These are phyloP conservation scores for Allium fistulosum DNA, from an alignment of 106 monocot genomes.

Conservation along the genomic window DNA sequence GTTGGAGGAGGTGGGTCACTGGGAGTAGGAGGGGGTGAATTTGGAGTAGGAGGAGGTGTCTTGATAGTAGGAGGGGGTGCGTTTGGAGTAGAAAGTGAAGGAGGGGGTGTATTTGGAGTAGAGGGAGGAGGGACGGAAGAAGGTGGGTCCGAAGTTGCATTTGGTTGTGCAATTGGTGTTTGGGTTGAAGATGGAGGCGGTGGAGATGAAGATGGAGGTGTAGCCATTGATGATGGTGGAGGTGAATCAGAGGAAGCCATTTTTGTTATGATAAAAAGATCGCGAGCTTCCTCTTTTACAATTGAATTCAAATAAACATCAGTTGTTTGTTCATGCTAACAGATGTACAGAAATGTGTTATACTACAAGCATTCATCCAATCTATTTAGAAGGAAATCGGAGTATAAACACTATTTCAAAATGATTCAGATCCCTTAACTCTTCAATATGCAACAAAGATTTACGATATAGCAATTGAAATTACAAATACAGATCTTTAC, in stretches of 20 bases:
- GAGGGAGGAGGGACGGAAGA: constrained; percentile 19
- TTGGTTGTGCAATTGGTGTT: not conserved
- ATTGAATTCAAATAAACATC: not conserved
- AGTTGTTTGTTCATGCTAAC: too few species aligned
- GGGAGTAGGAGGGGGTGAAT: not conserved
- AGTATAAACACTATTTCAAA: too few species aligned
- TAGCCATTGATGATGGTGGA: not conserved
- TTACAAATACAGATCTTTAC: too few species aligned
- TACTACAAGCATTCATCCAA: too few species aligned
- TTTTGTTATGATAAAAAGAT: not conserved
- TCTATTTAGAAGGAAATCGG: too few species aligned
- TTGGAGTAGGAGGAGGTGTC: constrained; percentile 7
- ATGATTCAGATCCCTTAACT: too few species aligned
- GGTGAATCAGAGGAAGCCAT: constrained; percentile 20
- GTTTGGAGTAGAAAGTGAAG: not conserved
- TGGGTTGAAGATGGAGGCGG: constrained; percentile 4
- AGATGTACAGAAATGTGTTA: too few species aligned
- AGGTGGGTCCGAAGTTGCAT: constrained; percentile 13
- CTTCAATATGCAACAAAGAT: too few species aligned
- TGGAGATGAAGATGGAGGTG: not conserved
- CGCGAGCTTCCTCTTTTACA: not conserved
- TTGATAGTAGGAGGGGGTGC: constrained; percentile 4
- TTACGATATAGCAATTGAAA: too few species aligned
- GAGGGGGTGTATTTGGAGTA: constrained; percentile 7
- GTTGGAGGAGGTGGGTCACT: constrained; percentile 12